These are phyloP conservation scores for Adansonia grandidieri DNA, from an alignment of 441 rosid genomes.

Conservation along the genomic window DNA sequence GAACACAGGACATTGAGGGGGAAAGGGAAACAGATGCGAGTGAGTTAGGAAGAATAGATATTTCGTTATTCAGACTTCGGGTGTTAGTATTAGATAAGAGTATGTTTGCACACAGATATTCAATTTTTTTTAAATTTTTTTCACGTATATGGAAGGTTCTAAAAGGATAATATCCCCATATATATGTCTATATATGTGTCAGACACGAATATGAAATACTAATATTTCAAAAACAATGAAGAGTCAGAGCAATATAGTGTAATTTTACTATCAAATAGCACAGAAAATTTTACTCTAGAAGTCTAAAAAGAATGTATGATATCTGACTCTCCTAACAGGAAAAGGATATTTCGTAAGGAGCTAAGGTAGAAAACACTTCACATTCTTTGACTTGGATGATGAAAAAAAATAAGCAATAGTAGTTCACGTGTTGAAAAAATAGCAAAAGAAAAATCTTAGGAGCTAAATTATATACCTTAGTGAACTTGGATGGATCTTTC, in stretches of 20 bases:
- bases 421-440: not conserved
- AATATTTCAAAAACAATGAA: too few species aligned
- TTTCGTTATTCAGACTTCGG: too few species aligned
- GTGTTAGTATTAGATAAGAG: too few species aligned
- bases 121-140: too few species aligned
- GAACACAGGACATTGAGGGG: not conserved
- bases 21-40: not conserved
- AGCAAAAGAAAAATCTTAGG: not conserved
- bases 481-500: constrained; percentile 76
- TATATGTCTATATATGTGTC: too few species aligned
- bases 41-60: not conserved
- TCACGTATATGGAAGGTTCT: too few species aligned
- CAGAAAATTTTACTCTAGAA: not conserved
- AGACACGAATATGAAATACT: too few species aligned
- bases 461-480: constrained; percentile 49
- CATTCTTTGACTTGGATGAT: not conserved
- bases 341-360: not conserved
- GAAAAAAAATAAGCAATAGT: not conserved
- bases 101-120: too few species aligned
- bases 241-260: too few species aligned
- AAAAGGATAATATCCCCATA: too few species aligned
- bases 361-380: not conserved
- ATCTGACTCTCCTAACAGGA: not conserved
- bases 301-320: not conserved
- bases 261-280: not conserved